A percentile compares a stretch with the other conserved stretches of the same genome.
Conservation (phyloP, 78 protist species). For the Pelomyxa schiedti region DNA sequence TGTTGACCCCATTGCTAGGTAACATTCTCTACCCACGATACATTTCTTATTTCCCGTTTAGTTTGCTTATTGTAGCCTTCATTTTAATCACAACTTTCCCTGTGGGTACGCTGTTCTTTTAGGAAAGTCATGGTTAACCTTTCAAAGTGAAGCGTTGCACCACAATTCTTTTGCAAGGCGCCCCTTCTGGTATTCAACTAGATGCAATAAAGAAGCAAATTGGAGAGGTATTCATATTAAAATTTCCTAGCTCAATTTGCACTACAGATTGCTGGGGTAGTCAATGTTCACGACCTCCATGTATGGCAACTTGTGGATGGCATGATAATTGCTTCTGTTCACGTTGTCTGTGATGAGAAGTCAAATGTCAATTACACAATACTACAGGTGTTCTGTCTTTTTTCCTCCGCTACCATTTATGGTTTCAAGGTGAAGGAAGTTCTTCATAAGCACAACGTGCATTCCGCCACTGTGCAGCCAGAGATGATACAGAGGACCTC, state of each 20-base stretch:
- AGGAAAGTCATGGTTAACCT: background rate
- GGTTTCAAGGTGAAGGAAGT: too few relatives aligned
- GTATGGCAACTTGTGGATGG: constrained; percentile 70
- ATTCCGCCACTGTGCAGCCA: too few relatives aligned
- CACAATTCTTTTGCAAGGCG: constrained; percentile 47
- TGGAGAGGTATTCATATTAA: too few relatives aligned
- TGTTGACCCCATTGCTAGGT: constrained; percentile 64
- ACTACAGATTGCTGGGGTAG: constrained; percentile 22
- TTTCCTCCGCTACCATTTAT: too few relatives aligned
- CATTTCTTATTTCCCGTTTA: too few relatives aligned
- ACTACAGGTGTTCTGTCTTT: too few relatives aligned
- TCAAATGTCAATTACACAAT: too few relatives aligned
- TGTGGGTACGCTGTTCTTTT: background rate
- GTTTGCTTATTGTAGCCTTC: constrained; percentile 42
- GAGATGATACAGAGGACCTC: too few relatives aligned
- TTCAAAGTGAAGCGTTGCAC: constrained; percentile 12
- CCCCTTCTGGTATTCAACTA: constrained; percentile 32
- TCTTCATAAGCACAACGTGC: too few relatives aligned
- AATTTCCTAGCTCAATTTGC: too few relatives aligned
- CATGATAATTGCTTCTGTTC: constrained; percentile 42
- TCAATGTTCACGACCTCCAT: constrained; percentile 52
- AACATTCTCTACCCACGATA: too few relatives aligned
- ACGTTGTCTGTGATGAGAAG: too few relatives aligned
- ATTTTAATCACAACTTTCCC: constrained; percentile 39
- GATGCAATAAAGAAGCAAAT: constrained; percentile 18